phyloP scores from a whole-genome alignment of 2,329 filamentous ascomycete species.

The Cadophora gregata region DNA sequence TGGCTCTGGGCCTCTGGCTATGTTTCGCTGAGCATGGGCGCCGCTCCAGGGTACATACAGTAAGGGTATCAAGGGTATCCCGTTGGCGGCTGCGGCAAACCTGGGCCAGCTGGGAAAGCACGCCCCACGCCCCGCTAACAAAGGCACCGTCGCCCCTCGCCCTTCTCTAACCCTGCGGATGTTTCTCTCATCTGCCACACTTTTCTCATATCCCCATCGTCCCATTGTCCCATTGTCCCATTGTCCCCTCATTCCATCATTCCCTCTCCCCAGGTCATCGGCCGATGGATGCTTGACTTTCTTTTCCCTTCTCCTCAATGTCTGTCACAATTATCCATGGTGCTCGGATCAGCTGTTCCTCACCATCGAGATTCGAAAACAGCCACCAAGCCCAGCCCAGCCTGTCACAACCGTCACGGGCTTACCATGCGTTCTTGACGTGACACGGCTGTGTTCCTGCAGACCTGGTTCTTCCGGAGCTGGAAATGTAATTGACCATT shows the following conservation, averaged over 20 bases:
- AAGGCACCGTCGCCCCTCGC: background rate
- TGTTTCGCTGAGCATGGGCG: background rate
- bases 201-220: background rate
- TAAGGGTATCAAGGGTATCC: background rate
- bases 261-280: background rate
- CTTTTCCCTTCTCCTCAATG: background rate
- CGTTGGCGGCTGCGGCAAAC: background rate
- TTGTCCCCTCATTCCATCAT: background rate
- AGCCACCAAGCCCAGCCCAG: background rate
- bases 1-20: too few species aligned
- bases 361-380: background rate
- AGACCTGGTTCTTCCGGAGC: slow-evolving; percentile 16
- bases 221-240: background rate
- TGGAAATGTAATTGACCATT: background rate
- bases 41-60: background rate
- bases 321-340: background rate
- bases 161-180: slow-evolving; percentile 7
- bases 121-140: background rate
- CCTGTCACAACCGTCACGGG: background rate
- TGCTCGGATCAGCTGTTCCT: slow-evolving; percentile 8
- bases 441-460: slow-evolving; percentile 22
- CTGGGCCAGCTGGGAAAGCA: background rate
- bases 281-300: background rate
- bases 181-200: slow-evolving; percentile 19
- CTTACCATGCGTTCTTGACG: slow-evolving; percentile 2